Evolutionary conservation across 495 filamentous ascomycete genomes (phyloP).

Genomic region (Penicillium silybi): DNA sequence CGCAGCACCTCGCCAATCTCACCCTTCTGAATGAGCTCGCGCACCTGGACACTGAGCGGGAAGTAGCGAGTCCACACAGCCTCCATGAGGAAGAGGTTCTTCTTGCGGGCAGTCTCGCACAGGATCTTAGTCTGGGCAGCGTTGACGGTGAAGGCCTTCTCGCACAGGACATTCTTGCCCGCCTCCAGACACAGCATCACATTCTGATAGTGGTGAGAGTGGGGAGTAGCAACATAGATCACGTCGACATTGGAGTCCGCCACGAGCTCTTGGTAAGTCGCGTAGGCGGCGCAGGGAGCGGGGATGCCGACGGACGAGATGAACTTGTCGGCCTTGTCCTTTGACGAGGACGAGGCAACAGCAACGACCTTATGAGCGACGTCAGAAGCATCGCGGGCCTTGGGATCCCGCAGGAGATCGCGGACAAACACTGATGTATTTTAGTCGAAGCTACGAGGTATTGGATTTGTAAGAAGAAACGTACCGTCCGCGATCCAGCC

Average conservation of each 20-base stretch:
- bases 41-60: conserved; percentile 71
- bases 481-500: conserved; percentile 73
- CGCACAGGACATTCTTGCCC: conserved; percentile 86
- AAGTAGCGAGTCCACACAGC: conserved; percentile 95
- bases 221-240: conserved; percentile 89
- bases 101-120: conserved; percentile 66
- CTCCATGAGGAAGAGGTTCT: conserved; percentile 93
- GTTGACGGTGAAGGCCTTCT: conserved; percentile 91
- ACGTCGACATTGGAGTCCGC: conserved; percentile 76
- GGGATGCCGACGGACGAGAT: conserved; percentile 63
- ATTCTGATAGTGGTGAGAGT: conserved; percentile 95
- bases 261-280: conserved; percentile 74
- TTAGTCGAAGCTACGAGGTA: neutral
- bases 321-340: conserved; percentile 65
- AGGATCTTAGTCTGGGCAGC: conserved; percentile 75
- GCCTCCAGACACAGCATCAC: conserved; percentile 74
- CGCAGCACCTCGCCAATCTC: conserved; percentile 74
- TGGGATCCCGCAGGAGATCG: conserved; percentile 79
- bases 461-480: conserved; percentile 11
- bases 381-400: conserved; percentile 64
- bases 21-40: conserved; percentile 64
- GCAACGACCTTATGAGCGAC: conserved; percentile 75
- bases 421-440: conserved; percentile 63
- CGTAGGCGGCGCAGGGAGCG: conserved; percentile 66
- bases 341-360: conserved; percentile 75